Evolutionary conservation across 768 basidiomycete genomes (phyloP).

Genomic region (Chalciporus chontae): DNA sequence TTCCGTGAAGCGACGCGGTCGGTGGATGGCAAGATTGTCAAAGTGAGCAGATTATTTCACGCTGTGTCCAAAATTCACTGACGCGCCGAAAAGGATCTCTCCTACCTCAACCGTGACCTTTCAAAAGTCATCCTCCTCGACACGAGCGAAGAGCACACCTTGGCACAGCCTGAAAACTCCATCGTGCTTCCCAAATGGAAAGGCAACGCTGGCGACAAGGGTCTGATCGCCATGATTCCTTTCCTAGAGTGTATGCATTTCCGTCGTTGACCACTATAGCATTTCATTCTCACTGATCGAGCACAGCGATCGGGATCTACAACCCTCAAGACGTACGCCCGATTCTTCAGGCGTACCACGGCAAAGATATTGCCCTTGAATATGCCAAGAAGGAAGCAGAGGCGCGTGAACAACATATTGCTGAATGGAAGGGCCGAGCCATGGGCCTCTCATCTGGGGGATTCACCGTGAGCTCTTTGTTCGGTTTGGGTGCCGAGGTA

Average conservation of each 20-base stretch:
- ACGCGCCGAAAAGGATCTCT: slow-evolving; percentile 60
- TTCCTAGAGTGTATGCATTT: slow-evolving; percentile 83
- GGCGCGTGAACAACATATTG: slow-evolving; percentile 70
- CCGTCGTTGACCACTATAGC: background rate
- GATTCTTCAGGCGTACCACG: slow-evolving; percentile 78
- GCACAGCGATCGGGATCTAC: slow-evolving; percentile 86
- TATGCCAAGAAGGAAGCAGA: slow-evolving; percentile 88
- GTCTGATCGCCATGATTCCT: slow-evolving; percentile 89
- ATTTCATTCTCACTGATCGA: background rate
- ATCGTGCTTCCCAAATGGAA: slow-evolving; percentile 84
- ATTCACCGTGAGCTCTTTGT: slow-evolving; percentile 45
- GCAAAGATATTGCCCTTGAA: slow-evolving; percentile 84
- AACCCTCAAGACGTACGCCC: slow-evolving; percentile 84
- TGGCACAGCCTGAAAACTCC: slow-evolving; percentile 85
- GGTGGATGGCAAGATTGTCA: slow-evolving; percentile 79
- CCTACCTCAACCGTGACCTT: slow-evolving; percentile 92
- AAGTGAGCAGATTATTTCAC: slow-evolving; percentile 42
- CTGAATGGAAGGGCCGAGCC: slow-evolving; percentile 68
- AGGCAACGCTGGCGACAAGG: slow-evolving; percentile 70
- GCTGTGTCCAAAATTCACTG: background rate
- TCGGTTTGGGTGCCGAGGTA: slow-evolving; percentile 35
- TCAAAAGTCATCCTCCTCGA: slow-evolving; percentile 88
- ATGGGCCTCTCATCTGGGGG: slow-evolving; percentile 35
- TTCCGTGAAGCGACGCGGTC: slow-evolving; percentile 90
- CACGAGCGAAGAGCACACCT: slow-evolving; percentile 72